Percentiles rank a stretch among this genome's conserved stretches.
Evolutionary conservation across 2,329 filamentous ascomycete genomes (phyloP).

Genomic region (Zalaria obscura): DNA sequence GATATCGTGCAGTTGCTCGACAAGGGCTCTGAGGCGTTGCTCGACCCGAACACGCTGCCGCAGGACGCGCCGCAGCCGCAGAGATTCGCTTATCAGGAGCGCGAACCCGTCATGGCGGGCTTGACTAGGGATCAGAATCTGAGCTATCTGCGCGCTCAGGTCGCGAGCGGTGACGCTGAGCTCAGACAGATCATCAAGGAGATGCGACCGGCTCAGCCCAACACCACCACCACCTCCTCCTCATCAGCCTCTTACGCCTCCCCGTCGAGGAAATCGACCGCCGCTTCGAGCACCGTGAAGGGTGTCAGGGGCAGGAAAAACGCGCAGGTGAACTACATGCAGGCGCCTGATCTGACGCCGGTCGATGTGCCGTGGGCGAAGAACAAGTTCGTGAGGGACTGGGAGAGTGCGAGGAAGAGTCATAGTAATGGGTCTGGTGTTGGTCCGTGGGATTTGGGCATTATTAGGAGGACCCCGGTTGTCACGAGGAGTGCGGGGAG

Average conservation of each 20-base stretch:
- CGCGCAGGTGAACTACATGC: background rate
- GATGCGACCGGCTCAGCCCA: slow-evolving; percentile 7
- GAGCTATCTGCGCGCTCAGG: slow-evolving; percentile 71
- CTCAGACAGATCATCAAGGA: slow-evolving; percentile 58
- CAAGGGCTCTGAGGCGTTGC: slow-evolving; percentile 52
- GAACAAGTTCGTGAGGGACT: background rate
- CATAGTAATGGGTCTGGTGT: background rate
- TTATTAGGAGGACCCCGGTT: background rate
- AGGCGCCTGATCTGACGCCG: slow-evolving; percentile 2
- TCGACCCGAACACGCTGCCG: slow-evolving; percentile 53
- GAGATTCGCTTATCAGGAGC: slow-evolving; percentile 51
- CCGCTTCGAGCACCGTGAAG: background rate
- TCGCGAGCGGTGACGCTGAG: slow-evolving; percentile 59
- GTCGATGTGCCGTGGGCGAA: slow-evolving; percentile 2
- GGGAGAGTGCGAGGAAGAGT: background rate
- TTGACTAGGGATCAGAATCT: slow-evolving; percentile 38
- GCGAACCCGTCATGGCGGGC: slow-evolving; percentile 65
- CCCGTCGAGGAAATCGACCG: background rate
- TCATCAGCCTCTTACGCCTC: background rate
- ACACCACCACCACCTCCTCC: background rate
- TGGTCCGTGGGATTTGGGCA: background rate
- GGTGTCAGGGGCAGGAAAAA: background rate
- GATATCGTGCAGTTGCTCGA: slow-evolving; percentile 68
- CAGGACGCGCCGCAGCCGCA: slow-evolving; percentile 44
- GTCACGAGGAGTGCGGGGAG: no score